phyloP scores from a whole-genome alignment of 371 early-diverging fungal genomes.

The Apophysomyces ossiformis region DNA sequence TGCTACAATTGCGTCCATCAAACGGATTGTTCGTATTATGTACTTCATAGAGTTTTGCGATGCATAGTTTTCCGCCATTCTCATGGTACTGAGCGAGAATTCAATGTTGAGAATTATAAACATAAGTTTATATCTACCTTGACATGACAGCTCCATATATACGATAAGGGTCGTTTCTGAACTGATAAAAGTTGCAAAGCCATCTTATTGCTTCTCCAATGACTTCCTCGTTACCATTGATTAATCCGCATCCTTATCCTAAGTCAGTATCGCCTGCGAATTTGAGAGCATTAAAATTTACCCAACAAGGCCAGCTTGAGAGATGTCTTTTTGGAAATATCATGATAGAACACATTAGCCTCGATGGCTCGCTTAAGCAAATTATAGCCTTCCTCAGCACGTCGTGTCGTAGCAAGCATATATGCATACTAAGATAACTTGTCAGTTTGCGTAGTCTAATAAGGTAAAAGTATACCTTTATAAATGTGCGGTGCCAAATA shows the following conservation, averaged over 20 bases:
- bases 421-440: conserved; percentile 55
- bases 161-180: conserved; percentile 58
- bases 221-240: conserved; percentile 39
- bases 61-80: conserved; percentile 18
- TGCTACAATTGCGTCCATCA: conserved; percentile 41
- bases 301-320: conserved; percentile 69
- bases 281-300: conserved; percentile 23
- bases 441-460: background rate
- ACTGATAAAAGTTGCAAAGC: conserved; percentile 49
- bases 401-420: conserved; percentile 60
- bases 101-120: background rate
- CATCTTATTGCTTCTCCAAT: conserved; percentile 53
- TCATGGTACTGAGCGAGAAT: conserved; percentile 4
- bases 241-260: conserved; percentile 52
- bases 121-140: conserved; percentile 33
- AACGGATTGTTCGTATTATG: conserved; percentile 50
- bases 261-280: background rate
- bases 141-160: conserved; percentile 52
- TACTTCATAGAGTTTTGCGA: conserved; percentile 47
- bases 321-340: conserved; percentile 43
- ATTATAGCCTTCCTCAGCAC: conserved; percentile 65
- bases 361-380: conserved; percentile 59
- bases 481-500: conserved; percentile 68
- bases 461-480: conserved; percentile 47
- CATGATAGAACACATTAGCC: conserved; percentile 74